Percentiles rank a stretch among this genome's conserved stretches.
Conservation (phyloP, 106 monocot genomes). For the Narthecium ossifragum region DNA sequence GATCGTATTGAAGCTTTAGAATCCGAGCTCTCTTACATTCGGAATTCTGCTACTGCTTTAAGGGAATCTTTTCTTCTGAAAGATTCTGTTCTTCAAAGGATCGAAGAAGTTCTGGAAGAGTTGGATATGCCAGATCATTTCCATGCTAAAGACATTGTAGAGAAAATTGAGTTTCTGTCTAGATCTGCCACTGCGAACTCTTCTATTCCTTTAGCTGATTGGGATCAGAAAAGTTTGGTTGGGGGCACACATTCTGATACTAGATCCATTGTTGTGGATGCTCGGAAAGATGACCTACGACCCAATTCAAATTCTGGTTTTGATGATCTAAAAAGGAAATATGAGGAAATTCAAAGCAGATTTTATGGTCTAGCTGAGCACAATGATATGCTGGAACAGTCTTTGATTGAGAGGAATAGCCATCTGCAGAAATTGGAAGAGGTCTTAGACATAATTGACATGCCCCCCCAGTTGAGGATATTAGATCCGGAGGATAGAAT, state of each 20-base stretch:
- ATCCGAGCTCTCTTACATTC: constrained; percentile 94
- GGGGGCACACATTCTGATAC: constrained; percentile 44
- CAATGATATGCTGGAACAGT: constrained; percentile 91
- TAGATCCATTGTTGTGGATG: constrained; percentile 19
- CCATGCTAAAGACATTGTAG: constrained; percentile 72
- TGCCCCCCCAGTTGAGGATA: constrained; percentile 56
- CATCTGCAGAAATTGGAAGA: constrained; percentile 85
- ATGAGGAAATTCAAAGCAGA: constrained; percentile 65
- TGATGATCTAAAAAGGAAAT: constrained; percentile 63
- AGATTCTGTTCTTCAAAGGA: constrained; percentile 89
- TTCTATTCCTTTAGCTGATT: constrained; percentile 32
- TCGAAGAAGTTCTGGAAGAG: constrained; percentile 92
- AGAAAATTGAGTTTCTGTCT: constrained; percentile 79
- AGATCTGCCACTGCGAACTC: constrained; percentile 35
- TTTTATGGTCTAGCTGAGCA: constrained; percentile 89
- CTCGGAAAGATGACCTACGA: constrained; percentile 27
- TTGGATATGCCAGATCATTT: constrained; percentile 84
- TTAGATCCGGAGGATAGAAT: constrained; percentile 59
- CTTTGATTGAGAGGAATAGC: constrained; percentile 74
- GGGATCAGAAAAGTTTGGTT: constrained; percentile 24
- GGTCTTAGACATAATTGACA: constrained; percentile 51
- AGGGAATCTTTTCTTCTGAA: constrained; percentile 95
- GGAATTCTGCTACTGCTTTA: constrained; percentile 87
- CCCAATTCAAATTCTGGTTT: constrained; percentile 19
- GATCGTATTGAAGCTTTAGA: constrained; percentile 94